A percentile compares a stretch with the other conserved stretches of the same genome.
phyloP scores from a whole-genome alignment of 331 rosid genomes.

The Ulmus americana region DNA sequence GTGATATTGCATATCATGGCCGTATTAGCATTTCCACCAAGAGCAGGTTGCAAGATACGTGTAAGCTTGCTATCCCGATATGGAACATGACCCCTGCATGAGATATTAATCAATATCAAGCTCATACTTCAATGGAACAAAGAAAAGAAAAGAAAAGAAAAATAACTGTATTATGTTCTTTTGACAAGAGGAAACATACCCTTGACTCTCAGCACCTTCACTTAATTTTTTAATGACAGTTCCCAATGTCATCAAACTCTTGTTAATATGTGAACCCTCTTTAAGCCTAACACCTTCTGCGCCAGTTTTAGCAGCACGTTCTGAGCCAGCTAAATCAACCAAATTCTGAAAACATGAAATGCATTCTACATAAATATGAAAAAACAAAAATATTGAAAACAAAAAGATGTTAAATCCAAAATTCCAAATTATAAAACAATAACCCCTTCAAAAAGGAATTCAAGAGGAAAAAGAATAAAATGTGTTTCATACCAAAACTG shows the following conservation, averaged over 20 bases:
- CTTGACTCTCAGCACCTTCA: conserved; percentile 98
- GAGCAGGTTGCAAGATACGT: conserved; percentile 87
- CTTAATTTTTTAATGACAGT: conserved; percentile 93
- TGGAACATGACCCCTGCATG: conserved; percentile 88
- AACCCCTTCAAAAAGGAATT: neutral
- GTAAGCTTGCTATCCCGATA: conserved; percentile 98
- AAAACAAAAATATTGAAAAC: neutral
- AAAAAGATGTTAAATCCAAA: neutral
- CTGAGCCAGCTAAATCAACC: conserved; percentile 99
- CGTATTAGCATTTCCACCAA: conserved; percentile 94
- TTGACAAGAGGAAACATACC: conserved; percentile 44
- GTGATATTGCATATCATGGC: conserved; percentile 93
- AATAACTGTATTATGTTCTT: conserved; percentile 3
- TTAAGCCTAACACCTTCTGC: conserved; percentile 93
- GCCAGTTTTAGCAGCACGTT: conserved; percentile 97
- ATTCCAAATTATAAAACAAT: neutral
- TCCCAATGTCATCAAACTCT: conserved; percentile 92
- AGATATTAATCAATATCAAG: conserved; percentile 18
- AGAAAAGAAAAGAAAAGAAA: conserved; percentile 5
- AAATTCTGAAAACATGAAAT: conserved; percentile 54
- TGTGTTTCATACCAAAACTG: conserved; percentile 59
- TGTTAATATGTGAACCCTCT: conserved; percentile 97
- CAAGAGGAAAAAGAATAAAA: neutral
- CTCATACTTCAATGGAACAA: neutral
- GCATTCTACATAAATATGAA: neutral